phyloP scores from a whole-genome alignment of 495 filamentous ascomycete genomes.

The Annulohypoxylon stygium region DNA sequence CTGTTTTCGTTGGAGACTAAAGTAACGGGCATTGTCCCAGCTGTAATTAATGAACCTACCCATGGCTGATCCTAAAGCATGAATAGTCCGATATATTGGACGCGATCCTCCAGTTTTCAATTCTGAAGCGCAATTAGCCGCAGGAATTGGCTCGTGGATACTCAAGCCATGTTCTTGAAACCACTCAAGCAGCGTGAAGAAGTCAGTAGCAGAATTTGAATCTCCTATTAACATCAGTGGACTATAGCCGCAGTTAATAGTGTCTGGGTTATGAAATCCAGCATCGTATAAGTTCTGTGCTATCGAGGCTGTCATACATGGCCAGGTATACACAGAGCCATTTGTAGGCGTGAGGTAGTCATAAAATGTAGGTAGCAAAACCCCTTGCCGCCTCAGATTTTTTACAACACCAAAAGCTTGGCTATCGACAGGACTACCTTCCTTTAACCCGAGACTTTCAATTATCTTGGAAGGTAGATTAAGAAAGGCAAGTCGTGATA shows the following conservation, averaged over 20 bases:
- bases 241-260: neutral
- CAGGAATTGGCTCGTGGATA: slow-evolving; percentile 8
- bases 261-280: slow-evolving; percentile 16
- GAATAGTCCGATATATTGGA: too few species aligned
- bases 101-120: neutral
- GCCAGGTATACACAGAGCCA: slow-evolving; percentile 5
- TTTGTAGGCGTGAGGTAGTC: neutral
- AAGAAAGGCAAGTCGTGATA: slow-evolving; percentile 11
- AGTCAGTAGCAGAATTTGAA: neutral
- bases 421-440: neutral
- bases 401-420: slow-evolving; percentile 20
- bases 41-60: too few species aligned
- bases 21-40: neutral
- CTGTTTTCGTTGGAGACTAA: neutral
- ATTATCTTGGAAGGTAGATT: slow-evolving; percentile 3
- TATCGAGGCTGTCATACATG: neutral
- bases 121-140: neutral
- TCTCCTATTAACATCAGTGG: neutral
- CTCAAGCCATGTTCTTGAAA: slow-evolving; percentile 27
- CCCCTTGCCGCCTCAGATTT: neutral
- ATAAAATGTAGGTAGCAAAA: neutral
- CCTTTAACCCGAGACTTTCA: neutral
- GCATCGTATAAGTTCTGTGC: slow-evolving; percentile 16
- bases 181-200: slow-evolving; percentile 2
- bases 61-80: neutral